Base-by-base conservation (phyloP, 2,329 filamentous ascomycete genomes). In the Arachnopeziza araneosa region DNA sequence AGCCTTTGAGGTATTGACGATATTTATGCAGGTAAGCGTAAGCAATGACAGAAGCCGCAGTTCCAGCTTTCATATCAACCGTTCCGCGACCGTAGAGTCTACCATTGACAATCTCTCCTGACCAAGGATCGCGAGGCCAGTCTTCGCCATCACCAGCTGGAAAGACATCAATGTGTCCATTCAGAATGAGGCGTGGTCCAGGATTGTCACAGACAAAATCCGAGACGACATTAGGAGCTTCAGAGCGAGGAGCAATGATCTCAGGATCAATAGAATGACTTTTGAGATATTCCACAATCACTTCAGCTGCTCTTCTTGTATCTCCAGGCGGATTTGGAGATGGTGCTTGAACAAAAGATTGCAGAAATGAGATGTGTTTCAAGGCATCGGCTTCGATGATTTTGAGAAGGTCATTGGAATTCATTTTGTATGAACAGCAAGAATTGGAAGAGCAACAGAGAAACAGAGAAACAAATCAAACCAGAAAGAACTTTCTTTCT, bases 51-150 rank as follows among this genome's bases (percentile, higher is more conserved):
- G 67, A 69, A 0, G 76, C 75, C 1, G 73, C 74, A 5, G 73
- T 77, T 0, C 75, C 76, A 6, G 75, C 73, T 64, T 78, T 78
- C 75, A 78, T 78, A 60, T 78, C 76, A 1, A 77, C 76, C 0
- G 69, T 71, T 2, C 74, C 75, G 22, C 75, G 67, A 1, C 76
- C 75, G 60, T 74, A 69, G 21, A 77, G 66, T 10, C 68, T 66
- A 4, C 68, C 67, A 8, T 69, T 68, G 23, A 71, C 68, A 8
- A 73, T 66, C 24, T 74, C 66, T 14, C 74, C 74, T 14, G 75
- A 75, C 67, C 72, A 78, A 2, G 76, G 72, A 51, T 71, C 67
- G 24, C 69, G 65, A 14, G 71, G 60, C 75, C 75, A 77, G n/a
- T 71, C 66, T 8, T 67, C 61, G 0, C 67, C 64, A 23, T 71